These are phyloP conservation scores for Helichrysum umbraculigerum DNA, from an alignment of 129 eudicot species.

Conservation along the genomic window DNA sequence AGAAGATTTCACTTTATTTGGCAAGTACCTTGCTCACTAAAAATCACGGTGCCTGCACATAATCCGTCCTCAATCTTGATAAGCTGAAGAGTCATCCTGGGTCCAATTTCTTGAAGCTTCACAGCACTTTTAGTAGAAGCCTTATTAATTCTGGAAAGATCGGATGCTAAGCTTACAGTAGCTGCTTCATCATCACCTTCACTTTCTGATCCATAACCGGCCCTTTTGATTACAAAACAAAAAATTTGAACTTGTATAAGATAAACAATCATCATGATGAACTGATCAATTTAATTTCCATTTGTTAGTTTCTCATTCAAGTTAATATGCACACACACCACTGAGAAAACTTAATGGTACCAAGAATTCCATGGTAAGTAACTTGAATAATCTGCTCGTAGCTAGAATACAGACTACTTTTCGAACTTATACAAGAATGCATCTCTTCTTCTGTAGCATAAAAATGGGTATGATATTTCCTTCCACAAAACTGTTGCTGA, in stretches of 20 bases:
- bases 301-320: neutral
- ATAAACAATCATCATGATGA: neutral
- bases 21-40: slow-evolving; percentile 57
- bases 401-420: neutral
- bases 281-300: neutral
- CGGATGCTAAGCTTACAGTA: slow-evolving; percentile 68
- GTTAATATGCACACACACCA: neutral
- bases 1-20: neutral
- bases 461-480: neutral
- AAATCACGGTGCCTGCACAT: slow-evolving; percentile 80
- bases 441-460: neutral
- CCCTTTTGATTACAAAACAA: slow-evolving; percentile 39
- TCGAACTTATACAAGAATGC: neutral
- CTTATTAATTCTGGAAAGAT: slow-evolving; percentile 75
- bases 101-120: slow-evolving; percentile 98
- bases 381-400: neutral
- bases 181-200: slow-evolving; percentile 97
- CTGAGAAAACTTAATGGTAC: neutral
- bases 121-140: slow-evolving; percentile 94
- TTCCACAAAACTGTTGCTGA: neutral
- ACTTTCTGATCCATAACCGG: slow-evolving; percentile 98
- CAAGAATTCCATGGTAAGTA: neutral
- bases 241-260: neutral
- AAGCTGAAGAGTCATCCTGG: slow-evolving; percentile 91
- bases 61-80: slow-evolving; percentile 87